These are phyloP conservation scores for Erysimum pusillum DNA, from an alignment of 441 rosid species.

Conservation along the genomic window DNA sequence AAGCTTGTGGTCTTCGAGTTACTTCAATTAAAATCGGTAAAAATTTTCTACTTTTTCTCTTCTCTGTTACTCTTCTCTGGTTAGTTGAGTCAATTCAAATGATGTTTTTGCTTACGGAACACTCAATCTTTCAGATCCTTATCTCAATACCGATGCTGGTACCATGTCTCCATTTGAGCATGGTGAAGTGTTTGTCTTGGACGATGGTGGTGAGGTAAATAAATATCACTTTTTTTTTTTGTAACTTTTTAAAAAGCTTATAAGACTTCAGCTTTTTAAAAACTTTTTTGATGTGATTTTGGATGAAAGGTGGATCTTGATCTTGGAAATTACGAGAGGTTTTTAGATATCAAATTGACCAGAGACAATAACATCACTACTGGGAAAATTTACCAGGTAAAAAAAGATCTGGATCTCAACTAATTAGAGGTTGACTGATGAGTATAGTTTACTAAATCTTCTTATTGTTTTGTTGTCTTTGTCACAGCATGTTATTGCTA, in stretches of 20 bases:
- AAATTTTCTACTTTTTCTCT: neutral
- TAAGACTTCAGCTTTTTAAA: slow-evolving; percentile 18
- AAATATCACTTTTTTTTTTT: neutral
- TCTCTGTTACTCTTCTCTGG: neutral
- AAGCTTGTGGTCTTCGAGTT: slow-evolving; percentile 85
- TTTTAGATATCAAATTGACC: slow-evolving; percentile 82
- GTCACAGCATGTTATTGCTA: slow-evolving; percentile 76
- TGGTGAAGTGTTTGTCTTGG: slow-evolving; percentile 97
- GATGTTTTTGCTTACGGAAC: slow-evolving; percentile 41
- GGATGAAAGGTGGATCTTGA: slow-evolving; percentile 89
- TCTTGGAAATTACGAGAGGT: slow-evolving; percentile 98
- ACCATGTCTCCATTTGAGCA: slow-evolving; percentile 99
- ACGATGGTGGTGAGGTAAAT: slow-evolving; percentile 98
- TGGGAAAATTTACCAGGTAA: slow-evolving; percentile 90
- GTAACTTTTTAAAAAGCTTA: neutral
- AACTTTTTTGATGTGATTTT: slow-evolving; percentile 22
- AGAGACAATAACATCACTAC: slow-evolving; percentile 91
- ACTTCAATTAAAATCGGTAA: slow-evolving; percentile 94
- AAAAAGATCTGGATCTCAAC: slow-evolving; percentile 44
- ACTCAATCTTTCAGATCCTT: slow-evolving; percentile 78
- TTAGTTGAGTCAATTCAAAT: neutral
- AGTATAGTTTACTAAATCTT: slow-evolving; percentile 24
- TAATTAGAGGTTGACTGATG: slow-evolving; percentile 27
- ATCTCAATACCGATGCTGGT: slow-evolving; percentile 98
- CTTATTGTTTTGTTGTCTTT: slow-evolving; percentile 5